Conservation (phyloP, 78 protist species). For the Chrysochromulina tobinii region DNA sequence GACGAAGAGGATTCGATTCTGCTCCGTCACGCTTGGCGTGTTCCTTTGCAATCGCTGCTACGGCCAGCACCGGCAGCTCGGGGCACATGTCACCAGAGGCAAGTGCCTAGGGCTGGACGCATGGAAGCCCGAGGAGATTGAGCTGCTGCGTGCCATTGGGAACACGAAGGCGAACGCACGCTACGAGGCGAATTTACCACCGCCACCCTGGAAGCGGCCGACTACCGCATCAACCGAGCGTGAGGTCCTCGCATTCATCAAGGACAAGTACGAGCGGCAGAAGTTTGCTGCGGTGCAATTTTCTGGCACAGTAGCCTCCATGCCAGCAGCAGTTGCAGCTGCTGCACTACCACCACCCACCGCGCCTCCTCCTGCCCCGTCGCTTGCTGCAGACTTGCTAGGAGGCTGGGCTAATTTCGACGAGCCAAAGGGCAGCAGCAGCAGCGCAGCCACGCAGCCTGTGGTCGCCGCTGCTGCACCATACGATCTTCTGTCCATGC, state of each 20-base stretch:
- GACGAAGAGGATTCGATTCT: neutral
- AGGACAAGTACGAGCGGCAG: neutral
- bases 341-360: too few relatives aligned
- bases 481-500: too few relatives aligned
- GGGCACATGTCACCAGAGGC: neutral
- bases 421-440: too few relatives aligned
- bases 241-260: neutral
- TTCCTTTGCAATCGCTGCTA: neutral
- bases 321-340: too few relatives aligned
- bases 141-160: neutral
- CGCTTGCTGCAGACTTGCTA: too few relatives aligned
- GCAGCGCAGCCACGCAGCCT: too few relatives aligned
- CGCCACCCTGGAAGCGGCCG: neutral
- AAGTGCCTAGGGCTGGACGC: neutral
- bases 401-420: too few relatives aligned
- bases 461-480: too few relatives aligned
- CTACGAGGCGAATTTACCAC: neutral
- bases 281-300: too few relatives aligned
- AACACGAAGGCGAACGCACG: neutral
- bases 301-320: too few relatives aligned
- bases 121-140: neutral
- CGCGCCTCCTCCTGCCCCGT: too few relatives aligned
- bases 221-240: neutral
- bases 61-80: neutral
- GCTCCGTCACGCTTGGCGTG: conserved; percentile 8